Conservation (phyloP, 2,329 filamentous ascomycete species). For the Juglanconis oblonga region DNA sequence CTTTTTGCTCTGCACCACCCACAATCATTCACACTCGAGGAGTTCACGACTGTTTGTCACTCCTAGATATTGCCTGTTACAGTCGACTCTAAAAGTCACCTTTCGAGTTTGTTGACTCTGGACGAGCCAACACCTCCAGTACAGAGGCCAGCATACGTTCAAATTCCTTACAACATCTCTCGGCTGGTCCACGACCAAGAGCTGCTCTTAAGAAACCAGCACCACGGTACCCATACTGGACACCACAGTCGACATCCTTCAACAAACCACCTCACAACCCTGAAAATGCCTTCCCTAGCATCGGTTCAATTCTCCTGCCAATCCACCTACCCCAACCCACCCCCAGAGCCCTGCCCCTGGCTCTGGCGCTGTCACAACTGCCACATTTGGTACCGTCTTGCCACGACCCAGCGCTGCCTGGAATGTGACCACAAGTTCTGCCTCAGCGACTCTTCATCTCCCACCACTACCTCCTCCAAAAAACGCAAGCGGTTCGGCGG, state of each 20-base stretch:
- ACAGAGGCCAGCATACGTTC: no score
- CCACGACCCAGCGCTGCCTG: slow-evolving; percentile 36
- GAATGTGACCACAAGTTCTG: slow-evolving; percentile 36
- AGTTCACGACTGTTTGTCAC: no score
- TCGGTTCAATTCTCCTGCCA: slow-evolving; percentile 1
- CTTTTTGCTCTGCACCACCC: no score
- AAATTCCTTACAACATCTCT: no score
- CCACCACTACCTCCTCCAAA: slow-evolving; percentile 10
- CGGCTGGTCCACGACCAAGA: no score
- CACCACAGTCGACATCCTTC: background rate
- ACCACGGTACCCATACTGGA: background rate
- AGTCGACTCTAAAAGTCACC: no score
- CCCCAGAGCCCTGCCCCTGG: slow-evolving; percentile 25
- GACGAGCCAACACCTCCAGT: no score
- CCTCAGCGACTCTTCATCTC: slow-evolving; percentile 20
- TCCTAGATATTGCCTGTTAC: no score
- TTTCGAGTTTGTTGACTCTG: no score
- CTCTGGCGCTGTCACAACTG: slow-evolving; percentile 34
- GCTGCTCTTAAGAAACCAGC: no score
- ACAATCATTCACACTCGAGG: background rate
- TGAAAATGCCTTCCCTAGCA: background rate
- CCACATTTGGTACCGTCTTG: slow-evolving; percentile 24
- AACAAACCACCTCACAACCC: background rate
- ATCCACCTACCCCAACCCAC: background rate
- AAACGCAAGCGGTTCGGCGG: slow-evolving; percentile 12